Base-by-base conservation (phyloP, 495 filamentous ascomycete species). In the Pyrenula aspistea region DNA sequence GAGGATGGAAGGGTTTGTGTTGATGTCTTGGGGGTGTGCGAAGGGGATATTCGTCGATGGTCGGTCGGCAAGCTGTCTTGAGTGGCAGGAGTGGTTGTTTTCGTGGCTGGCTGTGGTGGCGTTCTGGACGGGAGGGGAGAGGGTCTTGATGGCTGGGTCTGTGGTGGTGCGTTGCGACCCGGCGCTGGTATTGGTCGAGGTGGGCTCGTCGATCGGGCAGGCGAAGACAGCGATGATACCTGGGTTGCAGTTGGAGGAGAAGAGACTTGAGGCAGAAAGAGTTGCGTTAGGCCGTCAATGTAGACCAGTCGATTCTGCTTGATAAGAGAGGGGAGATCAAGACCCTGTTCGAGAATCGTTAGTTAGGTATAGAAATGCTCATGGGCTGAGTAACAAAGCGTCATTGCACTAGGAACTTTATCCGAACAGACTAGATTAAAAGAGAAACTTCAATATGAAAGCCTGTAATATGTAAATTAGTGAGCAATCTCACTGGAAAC, bases 1-100 rank as follows among this genome's bases (percentile, higher is more conserved):
- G n/a, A n/a, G 53, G n/a, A 8, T 10, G 53, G 53, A 11, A 63
- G 50, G 50, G 60, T 42, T 53, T 52, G 15, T 42, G 31, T 4
- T 42, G 31, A 42, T 42, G 4, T 4, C 4, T 4, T 4, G 31
- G 4, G 4, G 4, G 15, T 4, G 15, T 42, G 31, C 15, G 31
- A 15, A 42, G 31, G 31, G 31, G 31, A 8, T n/a, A n/a, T n/a
- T n/a, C n/a, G n/a, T n/a, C n/a, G n/a, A n/a, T n/a, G n/a, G n/a
- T n/a, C n/a, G n/a, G n/a, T n/a, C n/a, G n/a, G n/a, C n/a, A n/a
- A n/a, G n/a, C n/a, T n/a, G n/a, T n/a, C n/a, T 42, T 42, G 31
- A 15, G 31, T 8, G 31, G 31, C 8, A 15, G 54, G 24, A 23
- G 22, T 10, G 50, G 50, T 24, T 8, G 50, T 4, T 8, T 8